Conservation (phyloP, 257 asterid genomes). For the Asclepias syriaca region DNA sequence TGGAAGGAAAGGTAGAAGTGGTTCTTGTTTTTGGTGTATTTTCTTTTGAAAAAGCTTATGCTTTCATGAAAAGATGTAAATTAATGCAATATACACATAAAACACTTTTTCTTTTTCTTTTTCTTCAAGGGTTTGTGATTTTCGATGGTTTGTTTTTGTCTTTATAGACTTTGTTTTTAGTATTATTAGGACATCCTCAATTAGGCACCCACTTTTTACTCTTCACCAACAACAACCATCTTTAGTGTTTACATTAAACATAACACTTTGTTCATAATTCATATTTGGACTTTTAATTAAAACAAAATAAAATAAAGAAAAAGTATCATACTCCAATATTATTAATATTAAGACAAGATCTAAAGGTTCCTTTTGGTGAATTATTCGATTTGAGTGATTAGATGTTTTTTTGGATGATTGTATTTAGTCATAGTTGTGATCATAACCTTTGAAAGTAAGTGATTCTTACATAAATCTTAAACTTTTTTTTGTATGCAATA, state of each 20-base stretch:
- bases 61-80: slow-evolving; percentile 43
- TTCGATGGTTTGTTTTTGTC: slow-evolving; percentile 34
- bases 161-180: slow-evolving; percentile 3
- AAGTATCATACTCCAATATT: not conserved
- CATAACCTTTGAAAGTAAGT: not conserved
- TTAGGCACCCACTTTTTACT: not conserved
- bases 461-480: no score
- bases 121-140: slow-evolving; percentile 18
- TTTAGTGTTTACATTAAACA: no score
- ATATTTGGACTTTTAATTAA: no score
- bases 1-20: not conserved
- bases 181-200: not conserved
- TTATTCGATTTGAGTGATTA: not conserved
- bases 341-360: not conserved
- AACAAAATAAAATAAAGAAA: no score
- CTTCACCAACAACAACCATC: no score
- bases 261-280: no score
- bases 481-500: not conserved
- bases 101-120: no score
- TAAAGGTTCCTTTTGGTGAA: not conserved
- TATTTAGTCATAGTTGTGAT: not conserved
- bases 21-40: slow-evolving; percentile 37
- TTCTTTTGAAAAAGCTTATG: slow-evolving; percentile 29
- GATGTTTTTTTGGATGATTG: not conserved
- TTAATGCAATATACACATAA: slow-evolving; percentile 6